Percentiles rank a stretch among this genome's conserved stretches.
Conservation (phyloP, 768 basidiomycete species). For the Tulasnella sp. region DNA sequence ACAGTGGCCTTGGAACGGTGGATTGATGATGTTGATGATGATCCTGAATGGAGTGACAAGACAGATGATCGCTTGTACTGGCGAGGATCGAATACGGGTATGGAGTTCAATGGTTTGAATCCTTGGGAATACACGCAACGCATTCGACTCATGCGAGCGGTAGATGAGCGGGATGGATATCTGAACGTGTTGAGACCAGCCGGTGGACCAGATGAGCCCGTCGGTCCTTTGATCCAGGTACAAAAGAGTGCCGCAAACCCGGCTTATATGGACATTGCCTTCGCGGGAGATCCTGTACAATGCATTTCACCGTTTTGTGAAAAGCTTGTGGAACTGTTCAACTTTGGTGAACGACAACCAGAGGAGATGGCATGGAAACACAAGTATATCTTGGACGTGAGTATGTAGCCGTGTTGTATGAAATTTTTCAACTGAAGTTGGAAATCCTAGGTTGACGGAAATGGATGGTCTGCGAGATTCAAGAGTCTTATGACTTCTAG, state of each 20-base stretch:
- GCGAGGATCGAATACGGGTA: conserved; percentile 32
- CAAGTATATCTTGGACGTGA: conserved; percentile 26
- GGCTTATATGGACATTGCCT: conserved; percentile 23
- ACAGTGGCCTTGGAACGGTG: conserved; percentile 18
- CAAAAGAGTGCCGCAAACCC: conserved; percentile 17
- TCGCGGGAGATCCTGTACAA: conserved; percentile 24
- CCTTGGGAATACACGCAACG: conserved; percentile 24
- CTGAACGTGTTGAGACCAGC: conserved; percentile 1
- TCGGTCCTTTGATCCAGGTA: not conserved
- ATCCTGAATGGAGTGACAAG: conserved; percentile 29
- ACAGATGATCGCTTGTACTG: conserved; percentile 29
- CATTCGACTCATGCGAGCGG: conserved; percentile 16
- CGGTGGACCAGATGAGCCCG: not conserved
- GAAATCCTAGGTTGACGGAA: conserved; percentile 21
- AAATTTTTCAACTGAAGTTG: not conserved
- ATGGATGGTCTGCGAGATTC: conserved; percentile 29
- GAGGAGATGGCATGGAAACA: conserved; percentile 23
- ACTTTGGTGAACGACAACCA: conserved; percentile 19
- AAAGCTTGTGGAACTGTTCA: conserved; percentile 18
- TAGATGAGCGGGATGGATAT: not conserved
- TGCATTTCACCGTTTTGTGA: conserved; percentile 20
- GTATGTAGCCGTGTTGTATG: conserved; percentile 15
- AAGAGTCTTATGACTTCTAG: conserved; percentile 26
- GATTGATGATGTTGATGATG: conserved; percentile 22
- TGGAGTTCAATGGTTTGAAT: conserved; percentile 18